Base-by-base conservation (phyloP, 1,284 basidiomycete species). In the Athelia sp. region DNA sequence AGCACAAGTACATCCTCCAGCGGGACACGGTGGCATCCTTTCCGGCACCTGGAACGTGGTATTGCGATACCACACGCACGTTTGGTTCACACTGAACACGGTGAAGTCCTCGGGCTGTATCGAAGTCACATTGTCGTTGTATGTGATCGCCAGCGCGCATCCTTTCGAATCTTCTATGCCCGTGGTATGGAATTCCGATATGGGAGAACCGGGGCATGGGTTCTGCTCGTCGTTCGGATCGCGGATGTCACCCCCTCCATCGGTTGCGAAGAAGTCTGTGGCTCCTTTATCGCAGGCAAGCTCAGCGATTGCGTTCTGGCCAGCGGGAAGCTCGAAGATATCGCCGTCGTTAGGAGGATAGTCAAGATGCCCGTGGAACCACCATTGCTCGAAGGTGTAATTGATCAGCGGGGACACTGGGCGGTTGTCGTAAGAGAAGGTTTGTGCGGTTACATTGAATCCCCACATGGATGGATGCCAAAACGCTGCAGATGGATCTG, bases 41-140 rank as follows among this genome's bases (percentile, higher is more conserved):
- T 66, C 71, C 0, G 87, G 87, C 19, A 90, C 74, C 47, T 74
- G 57, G 58, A 87, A 90, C 46, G 76, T 72, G 15, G 83, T 87
- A 63, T 78, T 77, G 21, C 80, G 72, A 40, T 68, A 69, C 83
- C 82, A 90, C 0, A 87, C 84, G 54, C 85, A 87, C 0, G 78
- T 81, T 26, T 85, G 80, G 62, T 88, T 88, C 24, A 85, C 74
- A 52, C 78, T 82, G 66, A 90, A 88, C n/a, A 90, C 67, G 3
- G 75, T 72, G 54, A 90, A 82, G 64, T 89, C 84, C 40, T 75
- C 76, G 0, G 84, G 86, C 57, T 78, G 62, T 13, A 89, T 72
- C 0, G 71, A 56, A 1, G 61, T 65, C 8, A 70, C 73, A 57
- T 88, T 72, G 50, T 62, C 72, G 60, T 85, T 81, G 71, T 90